These are phyloP conservation scores for Spirogloea muscicola DNA, from an alignment of 139 green algal genomes.

Conservation along the genomic window DNA sequence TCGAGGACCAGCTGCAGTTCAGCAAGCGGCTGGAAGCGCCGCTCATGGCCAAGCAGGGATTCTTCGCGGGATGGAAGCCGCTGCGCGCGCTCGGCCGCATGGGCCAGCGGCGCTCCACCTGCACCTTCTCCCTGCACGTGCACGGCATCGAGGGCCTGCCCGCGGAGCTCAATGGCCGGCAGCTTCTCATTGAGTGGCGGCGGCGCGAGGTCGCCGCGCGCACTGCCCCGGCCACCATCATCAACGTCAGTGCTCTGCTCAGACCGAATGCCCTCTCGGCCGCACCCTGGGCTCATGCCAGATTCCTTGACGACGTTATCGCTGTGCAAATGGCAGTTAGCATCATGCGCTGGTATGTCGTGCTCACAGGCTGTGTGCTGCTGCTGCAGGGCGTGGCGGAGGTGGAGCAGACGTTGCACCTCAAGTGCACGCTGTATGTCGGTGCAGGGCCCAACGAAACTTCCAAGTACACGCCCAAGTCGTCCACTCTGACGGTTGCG, in stretches of 20 bases:
- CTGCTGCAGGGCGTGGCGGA: constrained; percentile 21
- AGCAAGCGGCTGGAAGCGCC: neutral
- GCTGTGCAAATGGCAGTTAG: too few relatives aligned
- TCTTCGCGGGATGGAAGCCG: constrained; percentile 3
- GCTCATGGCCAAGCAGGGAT: neutral
- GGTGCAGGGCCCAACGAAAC: too few relatives aligned
- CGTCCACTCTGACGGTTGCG: neutral
- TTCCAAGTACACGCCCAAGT: constrained; percentile 39
- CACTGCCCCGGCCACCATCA: neutral
- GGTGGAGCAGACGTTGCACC: constrained; percentile 16
- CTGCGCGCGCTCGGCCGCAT: constrained; percentile 7
- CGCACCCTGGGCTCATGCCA: neutral
- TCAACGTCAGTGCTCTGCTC: too few relatives aligned
- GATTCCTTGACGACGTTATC: neutral
- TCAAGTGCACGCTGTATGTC: constrained; percentile 21
- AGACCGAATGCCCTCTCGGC: neutral
- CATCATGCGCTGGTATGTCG: too few relatives aligned
- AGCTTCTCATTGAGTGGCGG: constrained; percentile 16
- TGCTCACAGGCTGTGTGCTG: too few relatives aligned
- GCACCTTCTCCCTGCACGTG: constrained; percentile 21
- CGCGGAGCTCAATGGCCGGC: neutral
- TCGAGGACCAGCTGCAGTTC: constrained; percentile 1
- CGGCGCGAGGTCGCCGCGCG: neutral
- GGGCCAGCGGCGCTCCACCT: constrained; percentile 1
- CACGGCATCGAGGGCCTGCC: constrained; percentile 10